Percentiles rank a stretch among this genome's conserved stretches.
These are phyloP conservation scores for Rhodosporidiobolus odoratus DNA, from an alignment of 768 basidiomycete species.

Conservation along the genomic window DNA sequence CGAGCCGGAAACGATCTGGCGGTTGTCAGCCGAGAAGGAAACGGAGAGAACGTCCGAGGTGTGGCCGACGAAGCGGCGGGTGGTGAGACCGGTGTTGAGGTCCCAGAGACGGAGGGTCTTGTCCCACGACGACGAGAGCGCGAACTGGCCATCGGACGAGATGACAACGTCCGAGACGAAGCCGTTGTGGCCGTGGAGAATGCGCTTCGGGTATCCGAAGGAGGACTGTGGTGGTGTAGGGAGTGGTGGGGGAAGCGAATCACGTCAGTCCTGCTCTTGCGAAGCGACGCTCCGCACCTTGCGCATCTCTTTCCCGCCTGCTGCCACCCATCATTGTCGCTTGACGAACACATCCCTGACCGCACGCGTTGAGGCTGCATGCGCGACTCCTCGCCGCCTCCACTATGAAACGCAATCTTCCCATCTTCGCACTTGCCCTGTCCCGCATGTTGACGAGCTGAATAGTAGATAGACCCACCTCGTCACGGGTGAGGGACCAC, in stretches of 20 bases:
- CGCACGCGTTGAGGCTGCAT: too few species aligned
- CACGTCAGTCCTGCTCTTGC: background rate
- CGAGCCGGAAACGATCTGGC: slow-evolving; percentile 97
- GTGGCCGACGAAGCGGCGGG: slow-evolving; percentile 96
- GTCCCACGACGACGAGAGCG: slow-evolving; percentile 98
- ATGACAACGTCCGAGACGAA: slow-evolving; percentile 40
- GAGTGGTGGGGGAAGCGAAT: background rate
- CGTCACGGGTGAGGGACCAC: slow-evolving; percentile 88
- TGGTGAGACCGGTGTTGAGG: slow-evolving; percentile 92
- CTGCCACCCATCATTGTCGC: too few species aligned
- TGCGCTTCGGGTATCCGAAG: slow-evolving; percentile 94
- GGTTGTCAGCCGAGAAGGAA: slow-evolving; percentile 99
- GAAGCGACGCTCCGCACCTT: too few species aligned
- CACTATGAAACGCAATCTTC: background rate
- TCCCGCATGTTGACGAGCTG: background rate
- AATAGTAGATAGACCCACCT: slow-evolving; percentile 44
- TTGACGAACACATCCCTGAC: too few species aligned
- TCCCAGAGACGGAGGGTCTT: slow-evolving; percentile 99
- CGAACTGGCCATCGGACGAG: slow-evolving; percentile 87
- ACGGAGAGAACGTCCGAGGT: slow-evolving; percentile 96
- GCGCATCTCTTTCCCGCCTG: too few species aligned
- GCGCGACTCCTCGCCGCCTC: too few species aligned
- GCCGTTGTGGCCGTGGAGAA: slow-evolving; percentile 88
- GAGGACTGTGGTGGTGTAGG: slow-evolving; percentile 57
- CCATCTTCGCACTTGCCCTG: background rate